These are phyloP conservation scores for Candida palmyrensis DNA, from an alignment of 805 yeast species.

Conservation along the genomic window DNA sequence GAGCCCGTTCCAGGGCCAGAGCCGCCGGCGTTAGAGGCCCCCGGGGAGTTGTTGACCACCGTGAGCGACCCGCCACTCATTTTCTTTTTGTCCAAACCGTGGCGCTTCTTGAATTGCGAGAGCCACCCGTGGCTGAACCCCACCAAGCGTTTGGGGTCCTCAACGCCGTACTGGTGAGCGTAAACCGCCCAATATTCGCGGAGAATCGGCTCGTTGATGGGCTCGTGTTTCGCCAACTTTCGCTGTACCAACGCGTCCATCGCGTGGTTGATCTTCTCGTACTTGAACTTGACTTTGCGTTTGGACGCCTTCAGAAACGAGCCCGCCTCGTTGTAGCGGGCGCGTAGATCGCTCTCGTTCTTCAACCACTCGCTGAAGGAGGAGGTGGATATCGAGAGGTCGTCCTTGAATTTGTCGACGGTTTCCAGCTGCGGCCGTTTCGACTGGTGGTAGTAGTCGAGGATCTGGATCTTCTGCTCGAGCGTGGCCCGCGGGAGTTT, in stretches of 20 bases:
- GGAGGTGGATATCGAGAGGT: conserved; percentile 53
- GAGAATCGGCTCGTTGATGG: conserved; percentile 50
- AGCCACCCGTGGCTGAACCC: conserved; percentile 62
- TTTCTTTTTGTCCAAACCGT: conserved; percentile 38
- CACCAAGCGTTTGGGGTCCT: conserved; percentile 52
- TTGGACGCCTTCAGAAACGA: conserved; percentile 29
- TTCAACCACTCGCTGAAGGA: conserved; percentile 60
- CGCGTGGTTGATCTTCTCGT: conserved; percentile 52
- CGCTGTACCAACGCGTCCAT: conserved; percentile 52
- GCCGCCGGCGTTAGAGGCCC: conserved; percentile 6
- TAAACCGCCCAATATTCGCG: conserved; percentile 53
- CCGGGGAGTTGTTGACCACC: conserved; percentile 1
- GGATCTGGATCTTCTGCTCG: conserved; percentile 53
- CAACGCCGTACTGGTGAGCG: conserved; percentile 53
- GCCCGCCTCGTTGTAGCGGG: conserved; percentile 33
- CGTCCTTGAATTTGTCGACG: conserved; percentile 46
- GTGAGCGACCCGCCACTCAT: conserved; percentile 11
- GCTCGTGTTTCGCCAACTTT: conserved; percentile 37
- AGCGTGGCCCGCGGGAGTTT: conserved; percentile 48
- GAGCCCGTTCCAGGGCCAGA: neutral
- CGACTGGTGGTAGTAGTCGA: conserved; percentile 45
- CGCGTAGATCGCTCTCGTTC: conserved; percentile 46
- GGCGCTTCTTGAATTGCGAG: conserved; percentile 54
- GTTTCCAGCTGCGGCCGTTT: conserved; percentile 54
- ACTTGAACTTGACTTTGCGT: conserved; percentile 48